These are phyloP conservation scores for Rhizopogon hawkerae DNA, from an alignment of 1,284 basidiomycete species.

Conservation along the genomic window DNA sequence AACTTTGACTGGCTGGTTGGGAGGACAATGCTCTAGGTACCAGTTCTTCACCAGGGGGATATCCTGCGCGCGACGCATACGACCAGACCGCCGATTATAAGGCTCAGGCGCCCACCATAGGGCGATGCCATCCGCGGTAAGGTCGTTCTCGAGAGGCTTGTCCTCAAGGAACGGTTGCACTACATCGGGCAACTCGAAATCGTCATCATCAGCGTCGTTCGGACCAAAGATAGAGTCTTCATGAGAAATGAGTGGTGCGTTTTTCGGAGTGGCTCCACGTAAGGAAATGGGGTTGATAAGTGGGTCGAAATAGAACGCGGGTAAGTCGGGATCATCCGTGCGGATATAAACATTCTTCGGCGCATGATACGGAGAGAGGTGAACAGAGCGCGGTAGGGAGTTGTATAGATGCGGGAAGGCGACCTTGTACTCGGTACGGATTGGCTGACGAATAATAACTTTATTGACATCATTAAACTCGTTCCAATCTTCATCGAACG, in stretches of 20 bases:
- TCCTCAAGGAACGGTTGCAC: conserved; percentile 80
- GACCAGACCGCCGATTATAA: conserved; percentile 87
- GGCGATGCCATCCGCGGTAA: conserved; percentile 94
- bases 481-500: conserved; percentile 99
- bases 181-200: conserved; percentile 81
- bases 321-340: conserved; percentile 96
- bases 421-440: conserved; percentile 98
- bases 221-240: conserved; percentile 90
- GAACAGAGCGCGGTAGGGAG: conserved; percentile 92
- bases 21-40: conserved; percentile 97
- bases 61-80: conserved; percentile 91
- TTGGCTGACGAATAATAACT: conserved; percentile 98
- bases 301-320: conserved; percentile 99
- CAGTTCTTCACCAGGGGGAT: conserved; percentile 95
- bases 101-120: conserved; percentile 99
- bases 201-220: conserved; percentile 76
- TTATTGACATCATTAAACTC: conserved; percentile 99
- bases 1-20: conserved; percentile 94
- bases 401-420: conserved; percentile 99
- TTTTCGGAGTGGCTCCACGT: conserved; percentile 78
- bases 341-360: conserved; percentile 99
- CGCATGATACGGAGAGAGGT: conserved; percentile 85
- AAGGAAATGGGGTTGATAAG: conserved; percentile 95
- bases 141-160: conserved; percentile 79
- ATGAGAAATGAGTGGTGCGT: conserved; percentile 75